Conservation (phyloP, 2,329 filamentous ascomycete genomes). For the Paracorniculantispora psalliotae region DNA sequence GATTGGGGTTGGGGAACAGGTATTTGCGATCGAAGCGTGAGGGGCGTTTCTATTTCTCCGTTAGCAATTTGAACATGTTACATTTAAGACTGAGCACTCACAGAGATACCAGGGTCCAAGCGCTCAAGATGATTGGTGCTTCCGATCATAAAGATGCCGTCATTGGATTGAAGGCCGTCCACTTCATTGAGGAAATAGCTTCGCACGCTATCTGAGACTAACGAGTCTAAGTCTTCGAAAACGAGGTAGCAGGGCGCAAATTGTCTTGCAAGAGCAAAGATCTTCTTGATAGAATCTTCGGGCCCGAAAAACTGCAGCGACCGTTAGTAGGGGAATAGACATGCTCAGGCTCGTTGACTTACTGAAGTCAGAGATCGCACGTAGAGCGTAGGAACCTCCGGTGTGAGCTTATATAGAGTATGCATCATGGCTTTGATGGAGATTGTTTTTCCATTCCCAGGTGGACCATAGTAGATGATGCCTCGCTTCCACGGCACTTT, state of each 20-base stretch:
- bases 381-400: conserved; percentile 55
- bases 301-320: conserved; percentile 44
- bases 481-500: conserved; percentile 68
- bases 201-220: conserved; percentile 55
- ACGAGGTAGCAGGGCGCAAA: conserved; percentile 65
- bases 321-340: neutral
- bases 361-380: conserved; percentile 48
- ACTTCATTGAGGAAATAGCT: conserved; percentile 71
- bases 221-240: conserved; percentile 66
- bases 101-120: conserved; percentile 60
- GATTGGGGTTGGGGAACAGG: conserved; percentile 53
- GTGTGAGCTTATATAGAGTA: conserved; percentile 48
- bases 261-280: conserved; percentile 56
- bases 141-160: conserved; percentile 66
- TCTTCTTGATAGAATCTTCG: conserved; percentile 46
- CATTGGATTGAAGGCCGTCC: conserved; percentile 63
- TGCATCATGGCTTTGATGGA: conserved; percentile 68
- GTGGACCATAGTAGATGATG: conserved; percentile 62
- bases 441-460: conserved; percentile 64
- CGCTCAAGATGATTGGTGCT: conserved; percentile 62
- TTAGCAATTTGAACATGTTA: neutral
- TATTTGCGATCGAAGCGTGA: conserved; percentile 65
- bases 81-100: conserved; percentile 22
- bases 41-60: conserved; percentile 48
- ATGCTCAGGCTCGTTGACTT: conserved; percentile 16